Conservation (phyloP, 2,329 filamentous ascomycete species). For the Penicillium sp. region DNA sequence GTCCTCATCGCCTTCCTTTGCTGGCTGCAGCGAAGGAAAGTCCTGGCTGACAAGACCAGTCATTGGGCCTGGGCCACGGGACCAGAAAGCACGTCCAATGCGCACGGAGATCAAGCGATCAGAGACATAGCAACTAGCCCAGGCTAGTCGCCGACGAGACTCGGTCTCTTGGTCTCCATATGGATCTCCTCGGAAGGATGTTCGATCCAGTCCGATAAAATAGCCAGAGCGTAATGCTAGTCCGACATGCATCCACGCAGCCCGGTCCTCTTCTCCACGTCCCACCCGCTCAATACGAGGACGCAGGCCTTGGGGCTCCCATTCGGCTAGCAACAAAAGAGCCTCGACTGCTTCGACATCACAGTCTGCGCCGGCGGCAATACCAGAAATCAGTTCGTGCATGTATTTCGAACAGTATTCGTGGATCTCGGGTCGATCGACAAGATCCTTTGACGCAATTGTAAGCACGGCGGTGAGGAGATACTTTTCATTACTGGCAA, state of each 20-base stretch:
- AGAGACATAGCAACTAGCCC: slow-evolving; percentile 67
- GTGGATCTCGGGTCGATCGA: slow-evolving; percentile 62
- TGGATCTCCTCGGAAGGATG: slow-evolving; percentile 62
- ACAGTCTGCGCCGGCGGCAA: slow-evolving; percentile 65
- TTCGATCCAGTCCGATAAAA: slow-evolving; percentile 67
- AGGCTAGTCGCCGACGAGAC: slow-evolving; percentile 64
- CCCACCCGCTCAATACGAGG: slow-evolving; percentile 62
- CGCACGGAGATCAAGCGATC: slow-evolving; percentile 69
- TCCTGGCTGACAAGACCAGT: slow-evolving; percentile 64
- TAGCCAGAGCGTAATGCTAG: slow-evolving; percentile 68
- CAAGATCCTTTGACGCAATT: slow-evolving; percentile 69
- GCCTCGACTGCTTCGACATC: slow-evolving; percentile 71
- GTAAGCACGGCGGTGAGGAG: slow-evolving; percentile 68
- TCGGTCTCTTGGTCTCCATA: slow-evolving; percentile 59
- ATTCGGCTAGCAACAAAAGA: slow-evolving; percentile 67
- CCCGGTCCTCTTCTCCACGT: slow-evolving; percentile 69
- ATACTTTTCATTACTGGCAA: slow-evolving; percentile 62
- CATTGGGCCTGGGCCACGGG: slow-evolving; percentile 66
- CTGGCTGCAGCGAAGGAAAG: slow-evolving; percentile 64
- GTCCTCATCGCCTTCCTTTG: slow-evolving; percentile 61
- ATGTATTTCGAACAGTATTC: slow-evolving; percentile 67
- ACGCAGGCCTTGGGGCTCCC: slow-evolving; percentile 66
- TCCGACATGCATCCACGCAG: slow-evolving; percentile 75
- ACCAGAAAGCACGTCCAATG: slow-evolving; percentile 72
- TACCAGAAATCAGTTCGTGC: slow-evolving; percentile 64